phyloP scores from a whole-genome alignment of 2,329 filamentous ascomycete genomes.

The Cercospora beticola region DNA sequence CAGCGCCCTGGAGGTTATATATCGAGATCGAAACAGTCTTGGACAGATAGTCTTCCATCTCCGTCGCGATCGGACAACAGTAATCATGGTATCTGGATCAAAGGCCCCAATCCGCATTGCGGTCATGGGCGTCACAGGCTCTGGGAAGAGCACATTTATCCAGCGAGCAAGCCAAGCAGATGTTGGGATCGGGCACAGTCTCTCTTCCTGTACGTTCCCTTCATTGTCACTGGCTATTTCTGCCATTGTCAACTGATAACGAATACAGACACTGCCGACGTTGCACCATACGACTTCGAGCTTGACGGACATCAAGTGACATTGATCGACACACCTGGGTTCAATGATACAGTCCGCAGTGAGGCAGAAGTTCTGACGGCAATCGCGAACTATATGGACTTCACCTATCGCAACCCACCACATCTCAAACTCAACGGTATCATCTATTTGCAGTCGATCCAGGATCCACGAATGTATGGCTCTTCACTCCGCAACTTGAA shows the following conservation, averaged over 20 bases:
- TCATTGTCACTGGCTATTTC: not conserved
- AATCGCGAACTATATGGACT: constrained; percentile 36
- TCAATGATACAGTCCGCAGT: constrained; percentile 47
- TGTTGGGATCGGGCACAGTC: not conserved
- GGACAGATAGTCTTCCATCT: not conserved
- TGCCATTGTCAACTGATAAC: not conserved
- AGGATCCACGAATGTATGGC: constrained; percentile 44
- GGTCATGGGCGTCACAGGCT: constrained; percentile 46
- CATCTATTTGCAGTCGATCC: constrained; percentile 50
- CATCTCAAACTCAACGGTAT: constrained; percentile 38
- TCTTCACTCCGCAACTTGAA: constrained; percentile 44
- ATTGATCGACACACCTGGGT: constrained; percentile 51
- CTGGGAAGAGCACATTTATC: constrained; percentile 45
- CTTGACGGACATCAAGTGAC: not conserved
- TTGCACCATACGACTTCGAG: constrained; percentile 23
- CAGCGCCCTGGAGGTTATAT: not conserved
- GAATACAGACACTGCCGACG: constrained; percentile 9
- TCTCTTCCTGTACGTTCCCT: not conserved
- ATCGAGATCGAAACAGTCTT: not conserved
- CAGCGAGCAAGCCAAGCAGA: not conserved
- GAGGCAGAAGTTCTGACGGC: constrained; percentile 49
- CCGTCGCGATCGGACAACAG: not conserved
- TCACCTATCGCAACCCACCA: not conserved
- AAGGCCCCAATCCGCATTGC: constrained; percentile 33
- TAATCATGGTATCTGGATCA: not conserved